Conservation (phyloP, 129 eudicot genomes). For the Lonicera japonica region DNA sequence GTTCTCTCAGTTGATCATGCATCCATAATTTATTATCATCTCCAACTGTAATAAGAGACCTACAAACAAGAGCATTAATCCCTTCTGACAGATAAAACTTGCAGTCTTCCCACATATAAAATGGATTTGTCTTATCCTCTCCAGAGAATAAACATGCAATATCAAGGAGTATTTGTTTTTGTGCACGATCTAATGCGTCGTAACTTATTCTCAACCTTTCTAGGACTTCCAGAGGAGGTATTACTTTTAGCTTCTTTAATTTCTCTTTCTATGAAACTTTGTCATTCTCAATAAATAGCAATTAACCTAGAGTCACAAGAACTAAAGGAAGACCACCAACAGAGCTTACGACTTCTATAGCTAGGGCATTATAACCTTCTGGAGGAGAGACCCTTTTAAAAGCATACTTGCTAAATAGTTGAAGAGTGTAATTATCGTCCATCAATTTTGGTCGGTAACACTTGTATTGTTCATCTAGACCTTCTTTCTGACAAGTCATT, state of each 20-base stretch:
- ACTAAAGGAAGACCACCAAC: too few relatives aligned
- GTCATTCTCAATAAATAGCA: constrained; percentile 4
- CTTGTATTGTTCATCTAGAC: background rate
- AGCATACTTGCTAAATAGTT: too few relatives aligned
- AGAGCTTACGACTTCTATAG: too few relatives aligned
- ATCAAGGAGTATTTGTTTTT: constrained; percentile 10
- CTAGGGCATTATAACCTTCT: too few relatives aligned
- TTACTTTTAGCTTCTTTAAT: constrained; percentile 1
- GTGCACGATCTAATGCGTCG: constrained; percentile 8
- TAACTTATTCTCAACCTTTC: constrained; percentile 6
- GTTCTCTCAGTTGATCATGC: constrained; percentile 13
- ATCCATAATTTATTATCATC: too few relatives aligned
- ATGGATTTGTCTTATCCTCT: background rate
- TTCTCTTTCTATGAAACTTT: constrained; percentile 1
- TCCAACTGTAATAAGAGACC: too few relatives aligned
- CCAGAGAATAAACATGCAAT: constrained; percentile 12
- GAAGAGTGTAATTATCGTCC: background rate
- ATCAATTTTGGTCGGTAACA: background rate
- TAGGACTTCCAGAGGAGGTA: background rate
- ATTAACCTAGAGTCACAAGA: constrained; percentile 13
- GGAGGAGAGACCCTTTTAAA: too few relatives aligned
- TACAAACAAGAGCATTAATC: too few relatives aligned
- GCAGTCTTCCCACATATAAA: too few relatives aligned
- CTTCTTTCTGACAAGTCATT: background rate
- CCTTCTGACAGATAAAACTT: too few relatives aligned